Conservation (phyloP, 2,329 filamentous ascomycete species). For the Colletotrichum viniferum region DNA sequence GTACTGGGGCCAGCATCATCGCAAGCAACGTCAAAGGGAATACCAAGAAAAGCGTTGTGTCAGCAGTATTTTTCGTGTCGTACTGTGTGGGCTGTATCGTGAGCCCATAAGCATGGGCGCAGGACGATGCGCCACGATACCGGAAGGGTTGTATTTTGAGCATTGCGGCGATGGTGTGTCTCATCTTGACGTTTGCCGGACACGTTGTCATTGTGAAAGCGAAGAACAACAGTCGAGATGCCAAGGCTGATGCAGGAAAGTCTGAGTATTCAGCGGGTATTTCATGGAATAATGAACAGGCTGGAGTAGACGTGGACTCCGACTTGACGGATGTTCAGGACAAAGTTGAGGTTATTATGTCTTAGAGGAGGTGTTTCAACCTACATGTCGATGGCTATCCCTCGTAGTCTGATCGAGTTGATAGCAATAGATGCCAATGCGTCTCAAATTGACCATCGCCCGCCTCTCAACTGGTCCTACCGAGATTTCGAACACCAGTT, state of each 20-base stretch:
- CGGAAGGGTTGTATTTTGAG: constrained; percentile 24
- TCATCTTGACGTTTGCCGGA: neutral
- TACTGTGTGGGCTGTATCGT: constrained; percentile 29
- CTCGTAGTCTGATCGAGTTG: neutral
- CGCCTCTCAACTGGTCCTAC: neutral
- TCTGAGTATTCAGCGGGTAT: neutral
- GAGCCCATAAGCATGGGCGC: constrained; percentile 26
- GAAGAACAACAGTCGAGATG: neutral
- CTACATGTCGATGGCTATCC: neutral
- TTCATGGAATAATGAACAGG: neutral
- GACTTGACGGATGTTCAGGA: constrained; percentile 28
- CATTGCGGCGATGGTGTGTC: constrained; percentile 21
- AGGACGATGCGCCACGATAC: constrained; percentile 25
- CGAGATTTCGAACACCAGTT: neutral
- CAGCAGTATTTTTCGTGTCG: constrained; percentile 27
- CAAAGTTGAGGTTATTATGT: constrained; percentile 8
- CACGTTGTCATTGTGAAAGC: neutral
- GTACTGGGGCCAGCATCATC: constrained; percentile 24
- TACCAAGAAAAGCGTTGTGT: constrained; percentile 30
- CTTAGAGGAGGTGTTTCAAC: accelerated
- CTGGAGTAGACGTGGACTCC: constrained; percentile 9
- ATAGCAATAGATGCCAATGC: neutral
- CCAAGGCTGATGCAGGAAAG: neutral
- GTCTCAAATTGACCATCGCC: neutral
- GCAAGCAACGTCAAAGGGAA: constrained; percentile 32